Evolutionary conservation across 2,329 filamentous ascomycete species (phyloP), one percentile per base, ranked within the genome.

Genomic region (Zarea fungicola): DNA sequence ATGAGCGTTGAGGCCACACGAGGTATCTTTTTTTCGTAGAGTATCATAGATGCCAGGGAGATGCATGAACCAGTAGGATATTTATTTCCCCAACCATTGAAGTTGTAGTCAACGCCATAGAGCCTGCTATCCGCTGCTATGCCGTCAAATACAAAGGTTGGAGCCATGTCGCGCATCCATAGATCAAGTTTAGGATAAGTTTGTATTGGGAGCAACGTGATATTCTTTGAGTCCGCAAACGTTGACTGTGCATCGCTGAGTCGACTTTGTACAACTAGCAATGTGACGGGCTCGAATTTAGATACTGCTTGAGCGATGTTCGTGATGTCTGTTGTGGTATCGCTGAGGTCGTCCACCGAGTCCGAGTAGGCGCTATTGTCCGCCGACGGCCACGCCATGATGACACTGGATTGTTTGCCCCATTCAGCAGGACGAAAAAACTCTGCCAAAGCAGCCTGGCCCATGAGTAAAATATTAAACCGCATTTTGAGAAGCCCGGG

Each of bases 71-170:
- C 50, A 44, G 41, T 49, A 7, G 46, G 42, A 7, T 54, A 43
- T 16, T 56, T 61, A 1, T 42, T 42, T 0, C 62, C 62, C 62
- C 62, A 64, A 28, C 57, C 55, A n/a, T 64, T 64, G 44, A 64
- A 64, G 36, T 55, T 60, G 14, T 57, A 54, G n/a, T 56, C 52
- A 9, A 63, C 44, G 2, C 59, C 61, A 2, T 44, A 31, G 9
- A 49, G 41, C 14, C 36, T 21, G 1, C 19, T 31, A 3, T 45
- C 44, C 10, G 49, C 42, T 3, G 8, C 2, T 8, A 11, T 29
- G 1, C 40, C 36, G 31, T 51, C 36, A 5, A 41, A 3, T 13
- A 57, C 57, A 44, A 61, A 56, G 1, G 58, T 49, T 0, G 60
- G 58, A 2, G 55, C 61, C 31, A 58, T 54, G 44, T 64, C 60